phyloP scores from a whole-genome alignment of 2,329 filamentous ascomycete genomes.

The Xylaria sp. region DNA sequence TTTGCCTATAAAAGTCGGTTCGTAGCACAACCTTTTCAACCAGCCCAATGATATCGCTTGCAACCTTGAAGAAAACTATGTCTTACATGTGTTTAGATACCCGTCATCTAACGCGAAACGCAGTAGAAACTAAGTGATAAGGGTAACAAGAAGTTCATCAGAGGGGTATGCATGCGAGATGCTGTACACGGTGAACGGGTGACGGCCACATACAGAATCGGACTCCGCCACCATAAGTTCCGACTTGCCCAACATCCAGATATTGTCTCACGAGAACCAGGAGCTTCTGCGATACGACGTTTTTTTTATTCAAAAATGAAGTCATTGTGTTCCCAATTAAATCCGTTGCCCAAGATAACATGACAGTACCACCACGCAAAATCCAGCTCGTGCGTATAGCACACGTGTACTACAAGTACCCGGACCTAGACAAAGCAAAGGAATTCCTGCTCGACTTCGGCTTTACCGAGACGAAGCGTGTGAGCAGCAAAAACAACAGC shows the following conservation, averaged over 20 bases:
- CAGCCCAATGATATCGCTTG: no score
- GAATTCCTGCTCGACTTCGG: constrained; percentile 62
- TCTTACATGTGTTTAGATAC: no score
- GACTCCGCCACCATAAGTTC: constrained; percentile 47
- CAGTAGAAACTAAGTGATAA: not conserved
- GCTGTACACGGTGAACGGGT: not conserved
- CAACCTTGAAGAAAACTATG: no score
- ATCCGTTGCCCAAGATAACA: constrained; percentile 30
- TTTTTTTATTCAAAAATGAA: not conserved
- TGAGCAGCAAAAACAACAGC: constrained; percentile 13
- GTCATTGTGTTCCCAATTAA: not conserved
- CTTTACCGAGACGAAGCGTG: constrained; percentile 54
- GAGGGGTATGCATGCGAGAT: not conserved
- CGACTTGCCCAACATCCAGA: constrained; percentile 35
- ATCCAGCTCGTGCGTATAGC: constrained; percentile 51
- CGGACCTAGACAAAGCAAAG: constrained; percentile 55
- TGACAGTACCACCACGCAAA: constrained; percentile 44
- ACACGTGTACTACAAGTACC: constrained; percentile 62
- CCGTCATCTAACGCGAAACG: not conserved
- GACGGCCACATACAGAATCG: constrained; percentile 6
- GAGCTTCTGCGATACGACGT: constrained; percentile 11
- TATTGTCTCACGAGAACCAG: constrained; percentile 25
- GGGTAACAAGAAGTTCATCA: not conserved
- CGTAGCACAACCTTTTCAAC: no score
- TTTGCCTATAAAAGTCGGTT: no score